Percentiles rank a stretch among this genome's conserved stretches.
These are phyloP conservation scores for Blastobotrys americana DNA, from an alignment of 805 yeast species.

Conservation along the genomic window DNA sequence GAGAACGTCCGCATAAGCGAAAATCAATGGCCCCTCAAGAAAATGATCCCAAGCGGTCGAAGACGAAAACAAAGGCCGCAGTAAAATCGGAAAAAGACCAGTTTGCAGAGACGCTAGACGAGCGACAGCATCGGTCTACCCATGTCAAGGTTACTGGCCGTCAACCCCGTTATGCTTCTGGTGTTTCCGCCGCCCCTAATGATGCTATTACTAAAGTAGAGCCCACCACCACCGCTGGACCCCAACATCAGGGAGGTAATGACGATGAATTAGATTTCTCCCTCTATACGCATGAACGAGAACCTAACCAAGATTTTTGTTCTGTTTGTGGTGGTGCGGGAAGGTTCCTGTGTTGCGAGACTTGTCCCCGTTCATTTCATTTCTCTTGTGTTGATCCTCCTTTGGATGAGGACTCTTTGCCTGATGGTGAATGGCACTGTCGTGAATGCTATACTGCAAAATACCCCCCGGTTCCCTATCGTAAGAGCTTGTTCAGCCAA, in stretches of 20 bases:
- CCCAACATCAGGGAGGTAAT: neutral
- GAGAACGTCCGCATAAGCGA: neutral
- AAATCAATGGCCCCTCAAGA: slow-evolving; percentile 17
- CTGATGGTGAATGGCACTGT: slow-evolving; percentile 90
- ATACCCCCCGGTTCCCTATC: slow-evolving; percentile 32
- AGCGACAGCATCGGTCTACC: neutral
- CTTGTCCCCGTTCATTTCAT: slow-evolving; percentile 88
- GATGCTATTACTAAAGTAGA: slow-evolving; percentile 9
- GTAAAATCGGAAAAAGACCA: neutral
- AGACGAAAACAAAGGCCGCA: slow-evolving; percentile 20
- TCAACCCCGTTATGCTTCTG: neutral
- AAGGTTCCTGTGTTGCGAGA: slow-evolving; percentile 84
- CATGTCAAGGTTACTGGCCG: neutral
- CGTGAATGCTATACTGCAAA: slow-evolving; percentile 55
- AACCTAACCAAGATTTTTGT: slow-evolving; percentile 78
- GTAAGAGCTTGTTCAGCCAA: slow-evolving; percentile 42
- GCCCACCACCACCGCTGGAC: slow-evolving; percentile 7
- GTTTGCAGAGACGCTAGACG: neutral
- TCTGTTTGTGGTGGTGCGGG: slow-evolving; percentile 88
- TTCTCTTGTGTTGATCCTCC: slow-evolving; percentile 92
- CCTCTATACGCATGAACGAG: neutral
- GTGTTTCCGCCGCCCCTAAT: slow-evolving; percentile 1
- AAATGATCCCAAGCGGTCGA: slow-evolving; percentile 22
- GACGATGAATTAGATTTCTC: neutral
- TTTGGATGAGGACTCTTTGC: slow-evolving; percentile 59